Base-by-base conservation (phyloP, 257 asterid species). In the Buddleja alternifolia region DNA sequence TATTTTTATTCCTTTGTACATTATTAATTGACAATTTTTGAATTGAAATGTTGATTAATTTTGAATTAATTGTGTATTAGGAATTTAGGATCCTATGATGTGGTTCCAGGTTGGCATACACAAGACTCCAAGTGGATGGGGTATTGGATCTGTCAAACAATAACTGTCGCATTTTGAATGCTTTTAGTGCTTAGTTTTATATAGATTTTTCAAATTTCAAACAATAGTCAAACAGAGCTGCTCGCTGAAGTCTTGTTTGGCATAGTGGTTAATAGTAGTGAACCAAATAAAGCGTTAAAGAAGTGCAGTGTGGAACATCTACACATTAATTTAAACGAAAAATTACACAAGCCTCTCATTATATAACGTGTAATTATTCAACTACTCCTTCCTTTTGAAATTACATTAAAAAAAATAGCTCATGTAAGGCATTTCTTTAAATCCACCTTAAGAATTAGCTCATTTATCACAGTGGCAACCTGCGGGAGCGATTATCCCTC, bases 51-150 rank as follows among this genome's bases (percentile, higher is more conserved):
- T 60, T 42, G 44, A 44, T 59, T 15, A 24, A 55, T 61, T 66
- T 54, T 34, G 15, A 29, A 29, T 29, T 29, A 29, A 29, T 29
- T 29, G 34, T 29, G 34, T 29, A 5, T 29, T 17, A 8, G 76
- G 34, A 64, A 77, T 75, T 19, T 15, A 53, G 76, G 34, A 64
- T 79, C 76, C 80, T 46, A 70, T 78, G 53, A 7, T 45, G 32
- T 21, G n/a, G 12, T 3, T 34, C 85, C 25, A 60, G 78, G 75
- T 53, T 72, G 76, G 75, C 88, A 56, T 45, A 51, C 45, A 53
- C 45, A 42, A 70, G 71, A 34, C 65, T 37, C 58, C 85, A 73
- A 77, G 79, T 70, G 84, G 73, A n/a, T n/a, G n/a, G n/a, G n/a
- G n/a, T 62, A 36, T 70, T 75, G 77, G 83, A 75, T 70, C 82